Percentiles rank a stretch among this genome's conserved stretches.
Conservation (phyloP, 495 filamentous ascomycete genomes). For the Daldinia vernicosa region DNA sequence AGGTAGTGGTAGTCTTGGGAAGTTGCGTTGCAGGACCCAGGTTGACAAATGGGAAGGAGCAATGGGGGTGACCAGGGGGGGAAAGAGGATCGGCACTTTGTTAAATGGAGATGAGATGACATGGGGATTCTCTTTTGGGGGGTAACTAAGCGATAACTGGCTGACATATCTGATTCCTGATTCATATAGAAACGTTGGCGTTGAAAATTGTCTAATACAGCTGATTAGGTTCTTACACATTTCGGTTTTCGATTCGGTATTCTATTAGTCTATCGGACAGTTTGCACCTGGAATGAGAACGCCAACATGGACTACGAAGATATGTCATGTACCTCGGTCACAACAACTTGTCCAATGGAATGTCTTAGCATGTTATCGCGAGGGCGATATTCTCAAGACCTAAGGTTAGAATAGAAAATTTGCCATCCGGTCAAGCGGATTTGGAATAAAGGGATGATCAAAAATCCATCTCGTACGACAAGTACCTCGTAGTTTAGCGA, state of each 20-base stretch:
- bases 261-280: background rate
- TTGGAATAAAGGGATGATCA: constrained; percentile 6
- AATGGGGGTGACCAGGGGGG: constrained; percentile 6
- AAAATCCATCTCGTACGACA: background rate
- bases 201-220: background rate
- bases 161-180: constrained; percentile 1
- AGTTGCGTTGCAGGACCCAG: background rate
- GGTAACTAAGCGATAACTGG: constrained; percentile 2
- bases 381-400: background rate
- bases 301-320: constrained; percentile 3
- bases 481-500: background rate
- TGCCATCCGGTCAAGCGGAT: constrained; percentile 10
- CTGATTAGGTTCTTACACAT: background rate
- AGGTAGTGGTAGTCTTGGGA: background rate
- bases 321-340: background rate
- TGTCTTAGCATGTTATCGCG: background rate
- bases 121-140: constrained; percentile 13
- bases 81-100: constrained; percentile 37
- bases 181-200: background rate
- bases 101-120: constrained; percentile 29
- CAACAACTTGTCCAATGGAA: constrained; percentile 19
- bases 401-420: background rate
- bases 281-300: background rate
- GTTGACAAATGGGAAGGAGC: constrained; percentile 14
- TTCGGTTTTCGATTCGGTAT: constrained; percentile 6